These are phyloP conservation scores for Cunninghamia lanceolata DNA, from an alignment of 75 land plant species.

Conservation along the genomic window DNA sequence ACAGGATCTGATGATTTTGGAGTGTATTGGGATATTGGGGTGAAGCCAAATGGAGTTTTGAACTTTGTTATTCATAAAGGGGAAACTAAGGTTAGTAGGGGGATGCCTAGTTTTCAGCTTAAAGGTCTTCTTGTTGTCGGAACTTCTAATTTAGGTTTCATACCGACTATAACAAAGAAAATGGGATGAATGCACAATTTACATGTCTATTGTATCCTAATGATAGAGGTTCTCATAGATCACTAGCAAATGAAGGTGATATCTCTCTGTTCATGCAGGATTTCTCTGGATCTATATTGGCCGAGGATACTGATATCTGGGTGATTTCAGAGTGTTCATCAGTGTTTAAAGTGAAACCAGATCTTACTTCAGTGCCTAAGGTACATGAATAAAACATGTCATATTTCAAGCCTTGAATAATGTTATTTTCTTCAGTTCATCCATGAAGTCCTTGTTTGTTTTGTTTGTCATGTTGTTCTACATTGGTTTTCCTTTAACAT, in stretches of 20 bases:
- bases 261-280: conserved; percentile 21
- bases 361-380: conserved; percentile 26
- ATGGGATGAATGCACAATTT: not conserved
- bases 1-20: conserved; percentile 41
- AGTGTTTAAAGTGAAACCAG: conserved; percentile 34
- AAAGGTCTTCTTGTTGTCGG: not conserved
- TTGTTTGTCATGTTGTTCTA: not conserved
- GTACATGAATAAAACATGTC: conserved; percentile 13
- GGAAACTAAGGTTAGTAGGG: conserved; percentile 27
- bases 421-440: not conserved
- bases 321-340: conserved; percentile 33
- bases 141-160: not conserved
- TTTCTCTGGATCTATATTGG: conserved; percentile 20
- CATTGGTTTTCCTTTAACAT: not conserved
- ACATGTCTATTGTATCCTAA: not conserved
- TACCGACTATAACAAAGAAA: not conserved
- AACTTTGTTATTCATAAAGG: conserved; percentile 37
- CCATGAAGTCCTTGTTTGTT: not conserved
- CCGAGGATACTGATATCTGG: conserved; percentile 24
- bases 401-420: not conserved
- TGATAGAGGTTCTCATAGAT: not conserved
- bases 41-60: conserved; percentile 11
- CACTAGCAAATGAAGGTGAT: not conserved
- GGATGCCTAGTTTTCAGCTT: not conserved
- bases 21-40: conserved; percentile 42